Evolutionary conservation across 1,139 yeast genomes (phyloP).

Genomic region (Kodamaea ohmeri): DNA sequence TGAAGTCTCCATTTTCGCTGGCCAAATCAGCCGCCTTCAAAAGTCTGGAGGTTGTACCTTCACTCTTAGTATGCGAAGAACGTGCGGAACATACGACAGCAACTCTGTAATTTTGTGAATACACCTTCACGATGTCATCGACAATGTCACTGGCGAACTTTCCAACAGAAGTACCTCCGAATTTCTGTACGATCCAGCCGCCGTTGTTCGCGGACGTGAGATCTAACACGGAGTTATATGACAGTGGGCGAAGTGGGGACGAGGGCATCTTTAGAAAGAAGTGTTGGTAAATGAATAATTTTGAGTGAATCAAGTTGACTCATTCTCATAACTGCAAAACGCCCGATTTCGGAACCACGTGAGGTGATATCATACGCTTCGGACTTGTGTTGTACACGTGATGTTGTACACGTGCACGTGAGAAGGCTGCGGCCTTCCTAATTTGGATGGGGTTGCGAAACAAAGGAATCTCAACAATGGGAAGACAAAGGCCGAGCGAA

Average conservation of each 20-base stretch:
- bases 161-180: constrained; percentile 98
- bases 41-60: constrained; percentile 90
- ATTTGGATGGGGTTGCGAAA: neutral
- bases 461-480: neutral
- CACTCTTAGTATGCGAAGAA: constrained; percentile 84
- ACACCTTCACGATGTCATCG: constrained; percentile 73
- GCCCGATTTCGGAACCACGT: constrained; percentile 5
- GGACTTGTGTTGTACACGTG: neutral
- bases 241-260: constrained; percentile 17
- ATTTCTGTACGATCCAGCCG: constrained; percentile 88
- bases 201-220: constrained; percentile 23
- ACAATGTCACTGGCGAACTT: constrained; percentile 85
- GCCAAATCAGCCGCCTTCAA: constrained; percentile 80
- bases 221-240: constrained; percentile 46
- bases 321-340: neutral
- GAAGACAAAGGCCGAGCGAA: neutral
- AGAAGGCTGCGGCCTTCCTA: neutral
- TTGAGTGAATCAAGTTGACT: constrained; percentile 4
- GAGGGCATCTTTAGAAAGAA: constrained; percentile 8
- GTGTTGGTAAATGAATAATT: neutral
- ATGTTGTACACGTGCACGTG: neutral
- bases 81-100: constrained; percentile 97
- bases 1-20: constrained; percentile 52
- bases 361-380: constrained; percentile 4
- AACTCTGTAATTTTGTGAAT: constrained; percentile 61